These are phyloP conservation scores for Sporothrix globosa DNA, from an alignment of 2,329 filamentous ascomycete genomes.

Conservation along the genomic window DNA sequence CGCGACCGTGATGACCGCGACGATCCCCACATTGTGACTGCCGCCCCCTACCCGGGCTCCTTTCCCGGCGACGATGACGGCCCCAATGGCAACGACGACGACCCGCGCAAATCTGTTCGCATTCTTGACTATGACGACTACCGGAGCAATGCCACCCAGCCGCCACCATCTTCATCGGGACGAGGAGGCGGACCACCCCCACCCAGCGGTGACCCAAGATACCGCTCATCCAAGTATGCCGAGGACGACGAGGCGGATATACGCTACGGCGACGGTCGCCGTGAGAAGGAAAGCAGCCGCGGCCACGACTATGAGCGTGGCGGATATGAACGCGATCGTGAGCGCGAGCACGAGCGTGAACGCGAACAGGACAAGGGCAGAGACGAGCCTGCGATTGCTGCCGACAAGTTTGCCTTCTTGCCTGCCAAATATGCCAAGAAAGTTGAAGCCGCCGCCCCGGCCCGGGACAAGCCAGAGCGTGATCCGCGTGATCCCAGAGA, in stretches of 20 bases:
- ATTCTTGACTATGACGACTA: constrained; percentile 42
- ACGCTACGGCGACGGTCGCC: constrained; percentile 39
- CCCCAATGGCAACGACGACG: constrained; percentile 41
- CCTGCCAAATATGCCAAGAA: constrained; percentile 54
- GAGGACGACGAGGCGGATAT: constrained; percentile 43
- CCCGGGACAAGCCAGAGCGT: constrained; percentile 35
- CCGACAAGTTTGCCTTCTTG: constrained; percentile 50
- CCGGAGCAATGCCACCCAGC: constrained; percentile 42
- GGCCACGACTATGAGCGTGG: not conserved
- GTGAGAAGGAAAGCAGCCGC: constrained; percentile 38
- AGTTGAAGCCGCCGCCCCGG: constrained; percentile 7
- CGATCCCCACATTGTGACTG: constrained; percentile 45
- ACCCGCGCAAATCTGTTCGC: constrained; percentile 42
- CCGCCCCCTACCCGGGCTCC: constrained; percentile 52
- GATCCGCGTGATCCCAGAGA: constrained; percentile 28
- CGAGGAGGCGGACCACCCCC: constrained; percentile 26
- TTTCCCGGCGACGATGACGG: constrained; percentile 47
- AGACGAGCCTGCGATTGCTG: constrained; percentile 41
- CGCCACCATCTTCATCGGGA: constrained; percentile 29
- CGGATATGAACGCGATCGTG: not conserved
- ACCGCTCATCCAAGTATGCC: constrained; percentile 46
- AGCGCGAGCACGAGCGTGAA: constrained; percentile 27
- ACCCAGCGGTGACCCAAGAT: constrained; percentile 40
- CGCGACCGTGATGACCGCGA: constrained; percentile 19
- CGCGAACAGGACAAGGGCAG: constrained; percentile 42